Conservation (phyloP, 306 rosid genomes). For the Ammopiptanthus mongolicus region DNA sequence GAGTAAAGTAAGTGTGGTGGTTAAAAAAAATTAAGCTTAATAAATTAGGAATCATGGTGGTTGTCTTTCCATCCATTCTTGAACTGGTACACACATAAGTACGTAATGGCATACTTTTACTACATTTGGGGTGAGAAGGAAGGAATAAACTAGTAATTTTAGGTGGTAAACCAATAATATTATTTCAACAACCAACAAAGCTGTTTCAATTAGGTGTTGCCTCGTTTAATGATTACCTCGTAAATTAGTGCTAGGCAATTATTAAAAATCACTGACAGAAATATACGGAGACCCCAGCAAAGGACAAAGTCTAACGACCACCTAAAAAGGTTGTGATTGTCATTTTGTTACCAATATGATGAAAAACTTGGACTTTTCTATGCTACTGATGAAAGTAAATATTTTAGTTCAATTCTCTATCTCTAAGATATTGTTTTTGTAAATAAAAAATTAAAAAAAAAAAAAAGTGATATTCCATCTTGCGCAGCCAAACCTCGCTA, state of each 20-base stretch:
- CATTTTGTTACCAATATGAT: conserved; percentile 16
- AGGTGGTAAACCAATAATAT: too few species aligned
- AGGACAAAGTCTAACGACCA: conserved; percentile 31
- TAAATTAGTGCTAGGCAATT: conserved; percentile 18
- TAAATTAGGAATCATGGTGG: neutral
- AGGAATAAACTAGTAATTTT: too few species aligned
- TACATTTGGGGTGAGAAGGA: neutral
- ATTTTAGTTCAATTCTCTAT: conserved; percentile 5
- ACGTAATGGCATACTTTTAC: too few species aligned
- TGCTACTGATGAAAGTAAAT: neutral
- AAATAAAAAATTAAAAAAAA: neutral
- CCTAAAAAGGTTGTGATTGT: conserved; percentile 31
- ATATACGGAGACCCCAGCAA: conserved; percentile 18
- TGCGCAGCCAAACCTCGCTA: conserved; percentile 23
- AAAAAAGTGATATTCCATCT: conserved; percentile 35
- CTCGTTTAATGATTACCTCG: conserved; percentile 28
- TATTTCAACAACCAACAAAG: conserved; percentile 12
- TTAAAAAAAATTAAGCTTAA: conserved; percentile 24
- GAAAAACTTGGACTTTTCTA: conserved; percentile 12
- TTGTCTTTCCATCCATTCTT: neutral
- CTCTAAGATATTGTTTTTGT: conserved; percentile 12
- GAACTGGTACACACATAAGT: too few species aligned
- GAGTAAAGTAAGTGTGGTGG: conserved; percentile 29
- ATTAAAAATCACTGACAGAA: conserved; percentile 20
- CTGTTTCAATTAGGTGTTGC: conserved; percentile 17